Conservation (phyloP, 345 rosid genomes). For the Corymbia maculata region DNA sequence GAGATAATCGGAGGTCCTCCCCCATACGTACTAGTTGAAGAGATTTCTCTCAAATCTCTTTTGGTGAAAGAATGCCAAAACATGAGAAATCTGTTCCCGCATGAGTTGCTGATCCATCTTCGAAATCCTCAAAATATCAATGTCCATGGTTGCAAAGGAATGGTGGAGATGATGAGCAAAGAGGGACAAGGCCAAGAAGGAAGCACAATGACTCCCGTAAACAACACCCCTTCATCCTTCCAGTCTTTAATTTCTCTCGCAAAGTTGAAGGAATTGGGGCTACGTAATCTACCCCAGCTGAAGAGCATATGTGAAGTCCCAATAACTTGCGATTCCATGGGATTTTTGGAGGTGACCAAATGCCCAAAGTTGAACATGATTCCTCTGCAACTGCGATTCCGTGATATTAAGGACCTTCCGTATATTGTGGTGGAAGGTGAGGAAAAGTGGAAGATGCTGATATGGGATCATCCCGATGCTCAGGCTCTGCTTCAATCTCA, state of each 20-base stretch:
- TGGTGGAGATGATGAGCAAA: background rate
- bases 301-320: background rate
- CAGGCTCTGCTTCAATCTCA: background rate
- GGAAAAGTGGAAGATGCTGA: background rate
- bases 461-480: background rate
- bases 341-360: fast-evolving
- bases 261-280: fast-evolving
- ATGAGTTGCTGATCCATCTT: background rate
- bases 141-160: background rate
- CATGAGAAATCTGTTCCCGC: background rate
- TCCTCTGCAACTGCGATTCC: background rate
- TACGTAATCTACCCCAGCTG: fast-evolving
- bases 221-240: background rate
- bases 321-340: background rate
- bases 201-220: background rate
- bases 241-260: background rate
- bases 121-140: fast-evolving
- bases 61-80: fast-evolving
- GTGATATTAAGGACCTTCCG: background rate
- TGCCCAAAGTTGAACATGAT: background rate
- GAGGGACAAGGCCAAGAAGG: background rate
- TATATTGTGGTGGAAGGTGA: fast-evolving
- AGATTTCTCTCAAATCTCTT: fast-evolving
- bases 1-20: background rate
- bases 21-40: background rate